Base-by-base conservation (phyloP, 2,329 filamentous ascomycete genomes). In the Fusarium avenaceum region DNA sequence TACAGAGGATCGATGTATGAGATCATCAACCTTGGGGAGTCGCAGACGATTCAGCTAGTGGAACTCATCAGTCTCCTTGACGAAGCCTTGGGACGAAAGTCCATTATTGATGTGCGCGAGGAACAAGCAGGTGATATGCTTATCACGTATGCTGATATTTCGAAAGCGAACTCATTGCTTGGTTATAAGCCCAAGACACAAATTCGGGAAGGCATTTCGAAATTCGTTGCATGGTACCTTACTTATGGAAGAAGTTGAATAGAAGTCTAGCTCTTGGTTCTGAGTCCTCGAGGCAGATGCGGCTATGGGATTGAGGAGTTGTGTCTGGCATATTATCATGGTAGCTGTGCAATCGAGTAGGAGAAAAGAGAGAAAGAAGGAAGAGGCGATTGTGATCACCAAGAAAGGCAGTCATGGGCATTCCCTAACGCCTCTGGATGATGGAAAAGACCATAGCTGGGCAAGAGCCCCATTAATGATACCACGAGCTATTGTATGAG, bases 141-240 rank as follows among this genome's bases (percentile, higher is more conserved):
- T 0, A 22, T 62, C 10, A 62, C 58, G 0, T 62, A 61, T 9
- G 58, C 58, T 2, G 46, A 62, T 7, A 46, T 62, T 8, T 62
- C 58, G 2, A 62, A 62, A 19, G 58, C 58, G 2, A 33, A 42
- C 5, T 38, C 46, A 10, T 11, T 62, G 13, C 42, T 62, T 24
- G 58, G 40, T 0, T 62, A 62, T 33, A 62, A 54, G n/a, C 58
- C 58, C 1, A 61, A 53, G 28, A 62, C 46, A 4, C 28, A 62
- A 1, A 30, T 61, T 8, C 22, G 49, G 10, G n/a, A 62, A 14
- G 58, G 58, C 3, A 38, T 62, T 24, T 39, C 39, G 5, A 62
- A 53, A 17, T 62, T 62, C 46, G 58, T 62, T 19, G 22, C 33
- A 15, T 62, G 58, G 58, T 62, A 62, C 10, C 28, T 62, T 38